Evolutionary conservation across 2,329 filamentous ascomycete species (phyloP), one percentile per base, ranked within the genome.

Genomic region (Cordyceps fumosorosea): DNA sequence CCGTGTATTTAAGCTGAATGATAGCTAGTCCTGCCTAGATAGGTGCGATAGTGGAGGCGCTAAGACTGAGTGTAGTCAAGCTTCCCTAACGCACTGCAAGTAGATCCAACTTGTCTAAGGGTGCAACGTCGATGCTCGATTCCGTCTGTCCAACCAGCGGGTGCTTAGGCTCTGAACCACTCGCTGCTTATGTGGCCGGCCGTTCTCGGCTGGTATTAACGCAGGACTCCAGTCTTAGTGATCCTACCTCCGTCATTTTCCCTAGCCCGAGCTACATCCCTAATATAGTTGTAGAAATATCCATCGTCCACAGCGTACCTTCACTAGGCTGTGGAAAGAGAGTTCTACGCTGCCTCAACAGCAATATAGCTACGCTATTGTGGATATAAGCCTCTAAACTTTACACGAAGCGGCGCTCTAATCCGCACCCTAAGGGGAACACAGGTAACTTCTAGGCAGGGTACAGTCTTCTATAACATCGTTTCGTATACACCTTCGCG

Each of bases 381-480:
- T 20, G n/a, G 26, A 61, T 61, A 55, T 55, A 50, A 48, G n/a
- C 32, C 58, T 61, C 58, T 42, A 55, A 50, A 47, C 26, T 48
- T 55, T 60, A 20, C 20, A 61, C 20, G 29, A 61, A 50, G 42
- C 48, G 37, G 42, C 42, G 50, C 10, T 55, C 42, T 14, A 61
- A 37, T 26, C 24, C 26, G 29, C 20, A 54, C 22, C 1, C 2
- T 61, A 14, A 54, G 32, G 51, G 51, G 42, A 61, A 50, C 11
- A 54, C 14, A 32, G 57, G 58, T 54, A 60, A 47, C 14, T 55
- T 60, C 58, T 1, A 54, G 57, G 32, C n/a, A 51, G 56, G 47
- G 16, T 83, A 81, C 1, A 84, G 62, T 44, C 64, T 74, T 3
- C 78, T 76, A 64, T 83, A 79, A 2, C 71, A 75, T 47, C 69